Conservation (phyloP, 495 filamentous ascomycete species). For the Neurospora sp. region DNA sequence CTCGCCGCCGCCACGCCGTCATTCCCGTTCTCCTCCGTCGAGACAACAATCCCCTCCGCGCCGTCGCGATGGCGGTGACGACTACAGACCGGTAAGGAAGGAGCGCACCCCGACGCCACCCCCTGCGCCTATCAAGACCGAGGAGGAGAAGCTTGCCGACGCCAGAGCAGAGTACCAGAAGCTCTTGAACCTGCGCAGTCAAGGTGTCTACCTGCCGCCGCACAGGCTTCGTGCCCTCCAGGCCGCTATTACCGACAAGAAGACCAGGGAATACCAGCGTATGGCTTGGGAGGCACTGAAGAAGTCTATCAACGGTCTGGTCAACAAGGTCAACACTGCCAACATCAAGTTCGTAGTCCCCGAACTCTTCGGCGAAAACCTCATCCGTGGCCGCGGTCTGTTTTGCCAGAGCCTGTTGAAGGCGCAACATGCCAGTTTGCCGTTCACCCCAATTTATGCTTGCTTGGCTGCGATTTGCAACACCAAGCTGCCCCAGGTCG, state of each 20-base stretch:
- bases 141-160: slow-evolving; percentile 67
- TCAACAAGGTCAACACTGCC: slow-evolving; percentile 95
- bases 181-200: slow-evolving; percentile 78
- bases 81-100: slow-evolving; percentile 27
- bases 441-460: slow-evolving; percentile 91
- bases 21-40: slow-evolving; percentile 16
- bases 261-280: slow-evolving; percentile 92
- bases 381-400: slow-evolving; percentile 79
- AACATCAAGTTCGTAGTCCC: slow-evolving; percentile 98
- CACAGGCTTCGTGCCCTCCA: slow-evolving; percentile 85
- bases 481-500: slow-evolving; percentile 89
- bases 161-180: slow-evolving; percentile 90
- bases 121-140: slow-evolving; percentile 49
- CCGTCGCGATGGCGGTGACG: slow-evolving; percentile 32
- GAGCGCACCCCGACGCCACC: slow-evolving; percentile 35
- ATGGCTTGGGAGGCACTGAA: slow-evolving; percentile 99
- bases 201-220: slow-evolving; percentile 92
- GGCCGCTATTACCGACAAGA: slow-evolving; percentile 93
- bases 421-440: slow-evolving; percentile 90
- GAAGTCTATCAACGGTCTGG: slow-evolving; percentile 95
- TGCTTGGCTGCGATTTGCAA: slow-evolving; percentile 95
- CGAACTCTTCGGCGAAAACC: slow-evolving; percentile 88
- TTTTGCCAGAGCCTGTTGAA: slow-evolving; percentile 97
- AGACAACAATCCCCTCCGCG: slow-evolving; percentile 12
- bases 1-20: slow-evolving; percentile 5